phyloP scores from a whole-genome alignment of 2,329 filamentous ascomycete genomes.

The Scedosporium dehoogii region DNA sequence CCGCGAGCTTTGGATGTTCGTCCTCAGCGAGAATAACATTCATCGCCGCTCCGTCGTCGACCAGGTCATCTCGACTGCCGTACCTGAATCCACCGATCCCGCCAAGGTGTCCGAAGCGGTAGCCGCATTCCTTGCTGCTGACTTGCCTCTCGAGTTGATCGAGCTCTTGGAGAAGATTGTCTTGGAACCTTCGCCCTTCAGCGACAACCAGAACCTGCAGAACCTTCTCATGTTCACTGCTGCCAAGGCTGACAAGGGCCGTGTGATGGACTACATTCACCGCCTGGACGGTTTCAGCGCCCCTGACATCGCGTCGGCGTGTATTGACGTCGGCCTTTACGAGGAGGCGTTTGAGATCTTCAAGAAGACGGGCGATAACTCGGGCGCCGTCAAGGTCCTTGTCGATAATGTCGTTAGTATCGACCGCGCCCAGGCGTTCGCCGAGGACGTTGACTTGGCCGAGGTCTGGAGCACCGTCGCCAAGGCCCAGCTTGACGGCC shows the following conservation, averaged over 20 bases:
- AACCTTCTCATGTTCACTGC: slow-evolving; percentile 95
- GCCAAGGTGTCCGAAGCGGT: slow-evolving; percentile 93
- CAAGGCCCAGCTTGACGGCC: slow-evolving; percentile 93
- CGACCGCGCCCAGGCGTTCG: slow-evolving; percentile 90
- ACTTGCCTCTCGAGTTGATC: slow-evolving; percentile 88
- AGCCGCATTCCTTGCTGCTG: slow-evolving; percentile 81
- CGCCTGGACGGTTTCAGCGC: slow-evolving; percentile 81
- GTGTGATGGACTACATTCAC: slow-evolving; percentile 94
- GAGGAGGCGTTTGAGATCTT: slow-evolving; percentile 98
- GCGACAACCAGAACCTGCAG: slow-evolving; percentile 92
- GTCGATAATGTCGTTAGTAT: slow-evolving; percentile 97
- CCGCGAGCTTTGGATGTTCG: slow-evolving; percentile 85
- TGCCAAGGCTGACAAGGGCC: slow-evolving; percentile 89
- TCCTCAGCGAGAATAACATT: slow-evolving; percentile 90
- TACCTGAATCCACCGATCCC: slow-evolving; percentile 85
- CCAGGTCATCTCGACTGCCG: slow-evolving; percentile 90
- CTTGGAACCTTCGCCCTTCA: slow-evolving; percentile 97
- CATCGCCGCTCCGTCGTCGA: slow-evolving; percentile 90
- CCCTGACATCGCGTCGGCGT: slow-evolving; percentile 85
- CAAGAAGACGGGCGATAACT: slow-evolving; percentile 92
- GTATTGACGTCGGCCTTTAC: slow-evolving; percentile 86
- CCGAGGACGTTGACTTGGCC: slow-evolving; percentile 84
- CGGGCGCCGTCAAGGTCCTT: slow-evolving; percentile 78
- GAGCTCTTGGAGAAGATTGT: slow-evolving; percentile 99
- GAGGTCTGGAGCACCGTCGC: slow-evolving; percentile 98